phyloP scores from a whole-genome alignment of 31 red algal species.

The Bonnemaisonia californica region DNA sequence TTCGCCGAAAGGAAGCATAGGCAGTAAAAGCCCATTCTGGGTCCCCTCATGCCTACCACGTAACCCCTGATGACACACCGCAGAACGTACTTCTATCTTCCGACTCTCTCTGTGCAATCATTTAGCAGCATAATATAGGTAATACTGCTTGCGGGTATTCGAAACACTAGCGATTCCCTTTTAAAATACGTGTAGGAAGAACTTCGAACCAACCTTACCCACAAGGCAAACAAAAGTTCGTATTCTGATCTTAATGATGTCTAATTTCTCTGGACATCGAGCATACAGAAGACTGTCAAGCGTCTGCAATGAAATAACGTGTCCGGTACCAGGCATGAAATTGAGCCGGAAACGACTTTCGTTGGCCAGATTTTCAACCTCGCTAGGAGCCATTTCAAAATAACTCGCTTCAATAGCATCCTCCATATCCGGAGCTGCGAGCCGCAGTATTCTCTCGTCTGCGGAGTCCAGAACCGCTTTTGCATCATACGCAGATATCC shows the following conservation, averaged over 20 bases:
- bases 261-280: slow-evolving; percentile 28
- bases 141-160: too few relatives aligned
- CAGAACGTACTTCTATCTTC: too few relatives aligned
- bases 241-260: slow-evolving; percentile 16
- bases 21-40: too few relatives aligned
- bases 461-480: slow-evolving; percentile 35
- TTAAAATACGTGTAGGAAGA: slow-evolving; percentile 34
- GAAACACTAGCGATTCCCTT: neutral
- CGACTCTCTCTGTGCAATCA: too few relatives aligned
- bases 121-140: too few relatives aligned
- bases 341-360: slow-evolving; percentile 5
- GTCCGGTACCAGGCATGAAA: slow-evolving; percentile 4
- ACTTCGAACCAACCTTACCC: slow-evolving; percentile 21
- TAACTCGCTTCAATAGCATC: slow-evolving; percentile 12
- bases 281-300: slow-evolving; percentile 8
- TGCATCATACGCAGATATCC: slow-evolving; percentile 54
- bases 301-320: slow-evolving; percentile 14
- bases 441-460: slow-evolving; percentile 19
- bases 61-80: too few relatives aligned
- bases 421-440: slow-evolving; percentile 20
- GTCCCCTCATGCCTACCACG: too few relatives aligned
- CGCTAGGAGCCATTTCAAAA: neutral
- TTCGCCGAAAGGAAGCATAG: slow-evolving; percentile 41
- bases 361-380: neutral
- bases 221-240: slow-evolving; percentile 45